These are phyloP conservation scores for Aspergillus jensenii DNA, from an alignment of 2,329 filamentous ascomycete genomes.

Conservation along the genomic window DNA sequence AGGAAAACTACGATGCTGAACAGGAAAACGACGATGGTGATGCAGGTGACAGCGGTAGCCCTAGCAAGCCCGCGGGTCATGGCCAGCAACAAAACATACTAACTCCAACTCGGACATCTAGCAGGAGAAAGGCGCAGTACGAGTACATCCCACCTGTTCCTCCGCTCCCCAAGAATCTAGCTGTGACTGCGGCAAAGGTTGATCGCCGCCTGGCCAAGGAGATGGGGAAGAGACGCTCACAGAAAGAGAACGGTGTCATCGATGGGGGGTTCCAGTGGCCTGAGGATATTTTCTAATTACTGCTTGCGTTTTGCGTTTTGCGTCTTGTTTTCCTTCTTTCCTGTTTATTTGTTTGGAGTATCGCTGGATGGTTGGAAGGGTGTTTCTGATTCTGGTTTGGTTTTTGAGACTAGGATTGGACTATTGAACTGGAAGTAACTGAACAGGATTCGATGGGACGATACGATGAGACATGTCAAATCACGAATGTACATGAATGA, in stretches of 20 bases:
- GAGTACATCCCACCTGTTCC: slow-evolving; percentile 43
- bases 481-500: slow-evolving; percentile 6
- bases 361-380: no score
- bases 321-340: no score
- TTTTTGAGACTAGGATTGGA: background rate
- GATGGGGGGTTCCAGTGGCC: slow-evolving; percentile 40
- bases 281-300: slow-evolving; percentile 42
- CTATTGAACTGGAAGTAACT: background rate
- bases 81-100: slow-evolving; percentile 7
- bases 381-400: background rate
- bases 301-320: no score
- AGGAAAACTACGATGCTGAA: slow-evolving; percentile 15
- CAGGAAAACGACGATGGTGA: background rate
- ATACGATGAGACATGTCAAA: background rate
- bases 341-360: no score
- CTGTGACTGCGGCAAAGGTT: slow-evolving; percentile 28
- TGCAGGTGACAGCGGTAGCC: background rate
- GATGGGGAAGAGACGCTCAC: slow-evolving; percentile 19
- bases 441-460: background rate
- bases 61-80: background rate
- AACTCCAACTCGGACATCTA: slow-evolving; percentile 18
- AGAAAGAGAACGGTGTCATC: background rate
- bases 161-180: slow-evolving; percentile 37
- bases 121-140: slow-evolving; percentile 19
- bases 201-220: slow-evolving; percentile 22